phyloP scores from a whole-genome alignment of 1,139 yeast genomes.

The Taphrina sp. region DNA sequence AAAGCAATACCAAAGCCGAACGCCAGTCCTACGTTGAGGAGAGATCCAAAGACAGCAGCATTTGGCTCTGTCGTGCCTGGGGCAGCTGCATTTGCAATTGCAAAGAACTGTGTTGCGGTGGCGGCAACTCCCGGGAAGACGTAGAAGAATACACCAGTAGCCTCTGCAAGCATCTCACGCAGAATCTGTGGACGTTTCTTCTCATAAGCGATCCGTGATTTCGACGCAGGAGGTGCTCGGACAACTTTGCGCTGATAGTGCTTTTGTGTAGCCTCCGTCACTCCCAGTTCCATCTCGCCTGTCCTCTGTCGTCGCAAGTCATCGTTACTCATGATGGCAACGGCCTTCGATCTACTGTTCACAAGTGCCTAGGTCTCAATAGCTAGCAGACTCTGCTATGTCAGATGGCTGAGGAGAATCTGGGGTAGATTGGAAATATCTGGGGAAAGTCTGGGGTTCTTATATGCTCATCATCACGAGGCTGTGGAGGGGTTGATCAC shows the following conservation, averaged over 20 bases:
- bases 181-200: slow-evolving; percentile 12
- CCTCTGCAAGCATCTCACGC: slow-evolving; percentile 30
- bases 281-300: slow-evolving; percentile 31
- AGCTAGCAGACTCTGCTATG: no score
- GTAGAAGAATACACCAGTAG: slow-evolving; percentile 28
- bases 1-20: slow-evolving; percentile 29
- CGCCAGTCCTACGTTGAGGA: slow-evolving; percentile 22
- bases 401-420: no score
- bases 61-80: slow-evolving; percentile 16
- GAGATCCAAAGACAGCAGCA: slow-evolving; percentile 17
- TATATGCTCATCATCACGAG: no score
- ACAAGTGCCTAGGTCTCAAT: no score
- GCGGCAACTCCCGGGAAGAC: slow-evolving; percentile 31
- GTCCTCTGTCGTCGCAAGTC: slow-evolving; percentile 25
- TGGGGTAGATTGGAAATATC: no score
- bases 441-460: no score
- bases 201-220: slow-evolving; percentile 14
- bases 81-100: slow-evolving; percentile 1
- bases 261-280: slow-evolving; percentile 24
- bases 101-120: slow-evolving; percentile 6
- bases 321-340: no score
- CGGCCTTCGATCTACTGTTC: no score
- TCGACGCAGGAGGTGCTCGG: slow-evolving; percentile 24
- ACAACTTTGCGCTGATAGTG: slow-evolving; percentile 18
- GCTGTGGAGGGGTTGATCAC: no score